These are phyloP conservation scores for Penicillium samsonianum DNA, from an alignment of 495 filamentous ascomycete species.

Conservation along the genomic window DNA sequence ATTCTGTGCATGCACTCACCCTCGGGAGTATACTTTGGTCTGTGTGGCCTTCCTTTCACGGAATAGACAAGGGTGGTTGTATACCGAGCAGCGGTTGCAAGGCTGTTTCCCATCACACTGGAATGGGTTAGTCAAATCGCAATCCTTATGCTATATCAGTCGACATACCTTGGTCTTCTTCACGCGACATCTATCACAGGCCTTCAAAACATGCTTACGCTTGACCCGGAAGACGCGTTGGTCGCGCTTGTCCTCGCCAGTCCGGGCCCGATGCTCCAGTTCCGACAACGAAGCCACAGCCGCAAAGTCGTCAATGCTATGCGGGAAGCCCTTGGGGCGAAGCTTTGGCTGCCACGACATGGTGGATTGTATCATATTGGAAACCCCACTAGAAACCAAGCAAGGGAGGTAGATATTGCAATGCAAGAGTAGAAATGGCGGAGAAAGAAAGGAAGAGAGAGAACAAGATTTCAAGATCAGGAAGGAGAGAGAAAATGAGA, in stretches of 20 bases:
- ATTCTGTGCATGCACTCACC: slow-evolving; percentile 29
- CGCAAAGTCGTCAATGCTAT: slow-evolving; percentile 41
- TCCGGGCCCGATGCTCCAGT: slow-evolving; percentile 32
- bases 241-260: slow-evolving; percentile 43
- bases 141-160: not conserved
- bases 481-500: slow-evolving; percentile 9
- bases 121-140: slow-evolving; percentile 16
- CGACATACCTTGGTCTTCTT: slow-evolving; percentile 50
- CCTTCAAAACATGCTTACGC: slow-evolving; percentile 51
- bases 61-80: slow-evolving; percentile 51
- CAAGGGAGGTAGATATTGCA: slow-evolving; percentile 6
- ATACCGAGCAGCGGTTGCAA: slow-evolving; percentile 50
- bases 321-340: slow-evolving; percentile 45
- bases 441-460: slow-evolving; percentile 5
- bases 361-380: slow-evolving; percentile 16
- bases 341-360: slow-evolving; percentile 50
- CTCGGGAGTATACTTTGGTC: slow-evolving; percentile 51
- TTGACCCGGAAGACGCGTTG: slow-evolving; percentile 53
- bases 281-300: slow-evolving; percentile 37
- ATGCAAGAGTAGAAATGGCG: slow-evolving; percentile 5
- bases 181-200: slow-evolving; percentile 51
- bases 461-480: slow-evolving; percentile 9
- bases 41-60: slow-evolving; percentile 51
- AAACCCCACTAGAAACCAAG: slow-evolving; percentile 2
- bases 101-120: slow-evolving; percentile 54